Evolutionary conservation across 768 basidiomycete species (phyloP).

Genomic region (Lactarius sp.): DNA sequence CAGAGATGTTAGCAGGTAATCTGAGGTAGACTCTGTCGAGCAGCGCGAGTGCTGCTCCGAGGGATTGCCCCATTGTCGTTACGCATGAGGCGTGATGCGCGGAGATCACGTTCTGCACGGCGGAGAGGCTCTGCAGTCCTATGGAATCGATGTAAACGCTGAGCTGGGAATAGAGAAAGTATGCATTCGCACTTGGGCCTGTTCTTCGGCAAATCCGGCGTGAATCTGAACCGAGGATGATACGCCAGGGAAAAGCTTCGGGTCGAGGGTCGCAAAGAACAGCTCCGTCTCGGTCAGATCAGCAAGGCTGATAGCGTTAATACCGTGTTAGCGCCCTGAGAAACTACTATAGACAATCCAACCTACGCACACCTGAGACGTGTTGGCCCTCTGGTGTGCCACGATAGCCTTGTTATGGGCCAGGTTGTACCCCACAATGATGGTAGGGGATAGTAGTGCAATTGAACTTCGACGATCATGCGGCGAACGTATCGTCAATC

Average conservation of each 20-base stretch:
- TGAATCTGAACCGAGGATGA: slow-evolving; percentile 41
- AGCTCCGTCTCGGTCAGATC: neutral
- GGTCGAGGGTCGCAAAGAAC: neutral
- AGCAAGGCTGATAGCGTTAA: neutral
- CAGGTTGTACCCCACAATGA: slow-evolving; percentile 55
- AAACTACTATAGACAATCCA: neutral
- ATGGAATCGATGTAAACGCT: neutral
- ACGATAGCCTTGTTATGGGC: slow-evolving; percentile 47
- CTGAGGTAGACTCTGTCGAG: slow-evolving; percentile 30
- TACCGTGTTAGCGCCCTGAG: neutral
- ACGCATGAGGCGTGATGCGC: slow-evolving; percentile 40
- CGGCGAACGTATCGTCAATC: no score
- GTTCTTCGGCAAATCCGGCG: slow-evolving; percentile 48
- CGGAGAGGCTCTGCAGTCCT: slow-evolving; percentile 40
- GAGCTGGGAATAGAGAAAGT: neutral
- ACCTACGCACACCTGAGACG: neutral
- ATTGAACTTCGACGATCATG: no score
- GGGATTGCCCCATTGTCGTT: slow-evolving; percentile 33
- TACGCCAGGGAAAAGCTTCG: neutral
- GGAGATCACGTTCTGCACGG: slow-evolving; percentile 38
- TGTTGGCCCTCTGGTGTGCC: slow-evolving; percentile 54
- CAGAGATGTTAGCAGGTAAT: slow-evolving; percentile 27
- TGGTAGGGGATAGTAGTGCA: no score
- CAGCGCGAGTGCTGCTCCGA: slow-evolving; percentile 31
- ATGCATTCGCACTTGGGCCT: slow-evolving; percentile 30